A percentile compares a stretch with the other conserved stretches of the same genome.
Conservation (phyloP, 495 filamentous ascomycete genomes). For the Penicillium egyptiacum region DNA sequence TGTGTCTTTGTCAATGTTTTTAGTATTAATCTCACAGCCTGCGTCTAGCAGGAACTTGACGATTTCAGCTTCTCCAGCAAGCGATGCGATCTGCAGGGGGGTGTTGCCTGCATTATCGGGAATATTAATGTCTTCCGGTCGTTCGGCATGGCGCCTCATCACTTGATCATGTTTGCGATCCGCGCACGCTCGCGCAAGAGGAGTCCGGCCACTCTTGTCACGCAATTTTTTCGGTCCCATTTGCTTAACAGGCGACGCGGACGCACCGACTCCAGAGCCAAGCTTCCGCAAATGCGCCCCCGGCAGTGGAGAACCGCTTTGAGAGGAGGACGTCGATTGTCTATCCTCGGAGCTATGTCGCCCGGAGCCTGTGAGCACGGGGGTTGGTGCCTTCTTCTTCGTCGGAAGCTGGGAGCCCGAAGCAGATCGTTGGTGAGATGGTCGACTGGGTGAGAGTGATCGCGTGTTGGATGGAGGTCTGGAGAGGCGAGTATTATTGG, state of each 20-base stretch:
- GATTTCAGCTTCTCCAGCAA: slow-evolving; percentile 78
- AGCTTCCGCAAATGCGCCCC: slow-evolving; percentile 66
- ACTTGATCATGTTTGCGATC: slow-evolving; percentile 71
- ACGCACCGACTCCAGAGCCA: slow-evolving; percentile 55
- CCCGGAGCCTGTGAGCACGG: slow-evolving; percentile 49
- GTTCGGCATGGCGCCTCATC: slow-evolving; percentile 66
- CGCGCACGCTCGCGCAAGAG: slow-evolving; percentile 79
- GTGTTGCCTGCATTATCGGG: slow-evolving; percentile 93
- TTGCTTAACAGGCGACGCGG: slow-evolving; percentile 63
- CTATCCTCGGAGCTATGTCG: slow-evolving; percentile 61
- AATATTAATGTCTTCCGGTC: slow-evolving; percentile 82
- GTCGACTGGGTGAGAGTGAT: slow-evolving; percentile 61
- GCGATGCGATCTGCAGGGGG: slow-evolving; percentile 84
- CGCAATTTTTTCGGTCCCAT: slow-evolving; percentile 77
- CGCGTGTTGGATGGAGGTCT: slow-evolving; percentile 49
- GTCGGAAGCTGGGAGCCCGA: slow-evolving; percentile 56
- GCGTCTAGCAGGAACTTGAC: slow-evolving; percentile 69
- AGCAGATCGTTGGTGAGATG: slow-evolving; percentile 59
- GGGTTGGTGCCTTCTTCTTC: slow-evolving; percentile 49
- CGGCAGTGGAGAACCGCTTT: slow-evolving; percentile 67
- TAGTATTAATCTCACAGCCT: slow-evolving; percentile 78
- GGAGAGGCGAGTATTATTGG: slow-evolving; percentile 28
- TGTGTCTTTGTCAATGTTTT: slow-evolving; percentile 83
- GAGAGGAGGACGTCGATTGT: slow-evolving; percentile 71
- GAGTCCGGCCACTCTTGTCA: slow-evolving; percentile 81